Conservation (phyloP, 495 filamentous ascomycete species). For the Opeltia flavorubescens region DNA sequence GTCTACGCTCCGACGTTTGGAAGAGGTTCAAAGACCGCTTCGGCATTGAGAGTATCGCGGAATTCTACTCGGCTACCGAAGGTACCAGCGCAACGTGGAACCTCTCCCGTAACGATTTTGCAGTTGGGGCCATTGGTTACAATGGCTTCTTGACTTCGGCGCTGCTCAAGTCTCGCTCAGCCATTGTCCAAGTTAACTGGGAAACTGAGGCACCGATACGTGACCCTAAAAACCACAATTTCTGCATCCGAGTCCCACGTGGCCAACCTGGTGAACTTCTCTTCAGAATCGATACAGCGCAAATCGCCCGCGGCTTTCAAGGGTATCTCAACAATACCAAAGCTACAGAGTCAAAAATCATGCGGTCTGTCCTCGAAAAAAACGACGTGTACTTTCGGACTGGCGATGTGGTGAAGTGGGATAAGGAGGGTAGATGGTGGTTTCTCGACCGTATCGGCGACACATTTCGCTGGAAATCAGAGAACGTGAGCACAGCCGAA, state of each 20-base stretch:
- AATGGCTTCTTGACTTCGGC: conserved; percentile 47
- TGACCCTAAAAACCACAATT: conserved; percentile 37
- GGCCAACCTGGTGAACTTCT: conserved; percentile 73
- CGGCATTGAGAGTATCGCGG: conserved; percentile 60
- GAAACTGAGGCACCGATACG: conserved; percentile 57
- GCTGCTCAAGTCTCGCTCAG: conserved; percentile 33
- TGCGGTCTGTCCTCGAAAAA: conserved; percentile 61
- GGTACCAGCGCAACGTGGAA: conserved; percentile 63
- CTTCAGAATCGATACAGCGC: conserved; percentile 49
- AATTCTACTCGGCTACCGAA: conserved; percentile 90
- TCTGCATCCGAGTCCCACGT: conserved; percentile 44
- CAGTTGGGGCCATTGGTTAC: conserved; percentile 69
- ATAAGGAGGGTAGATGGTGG: conserved; percentile 58
- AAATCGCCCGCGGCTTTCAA: conserved; percentile 58
- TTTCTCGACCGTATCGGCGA: conserved; percentile 89
- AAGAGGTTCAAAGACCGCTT: conserved; percentile 76
- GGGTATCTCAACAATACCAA: conserved; percentile 72
- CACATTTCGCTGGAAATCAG: conserved; percentile 90
- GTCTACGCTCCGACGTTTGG: conserved; percentile 88
- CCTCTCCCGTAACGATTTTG: conserved; percentile 56
- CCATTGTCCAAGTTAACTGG: conserved; percentile 58
- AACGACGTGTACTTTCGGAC: conserved; percentile 81
- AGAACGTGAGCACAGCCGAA: conserved; percentile 82
- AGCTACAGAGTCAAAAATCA: conserved; percentile 65
- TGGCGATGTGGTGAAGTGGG: conserved; percentile 66